Percentiles rank a stretch among this genome's conserved stretches.
Evolutionary conservation across 2,329 filamentous ascomycete genomes (phyloP).

Genomic region (Aspergillus fumigatiaffinis): DNA sequence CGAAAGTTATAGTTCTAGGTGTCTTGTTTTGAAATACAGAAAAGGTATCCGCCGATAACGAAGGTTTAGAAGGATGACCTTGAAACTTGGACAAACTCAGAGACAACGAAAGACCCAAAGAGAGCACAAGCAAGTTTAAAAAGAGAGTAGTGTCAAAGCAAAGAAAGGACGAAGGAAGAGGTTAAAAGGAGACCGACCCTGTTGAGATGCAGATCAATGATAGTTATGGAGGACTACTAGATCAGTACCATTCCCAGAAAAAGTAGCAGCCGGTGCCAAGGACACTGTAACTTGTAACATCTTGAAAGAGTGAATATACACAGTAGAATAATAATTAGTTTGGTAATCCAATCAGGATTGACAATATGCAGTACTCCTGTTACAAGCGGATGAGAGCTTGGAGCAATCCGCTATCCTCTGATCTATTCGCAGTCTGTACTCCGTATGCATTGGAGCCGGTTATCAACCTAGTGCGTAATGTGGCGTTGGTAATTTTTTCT

Average conservation of each 20-base stretch:
- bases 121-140: not conserved
- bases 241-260: not conserved
- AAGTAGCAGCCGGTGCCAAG: not conserved
- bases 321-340: not conserved
- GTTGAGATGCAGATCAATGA: not conserved
- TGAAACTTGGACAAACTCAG: not conserved
- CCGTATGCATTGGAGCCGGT: not conserved
- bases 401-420: not conserved
- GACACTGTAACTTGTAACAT: not conserved
- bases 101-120: not conserved
- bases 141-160: not conserved
- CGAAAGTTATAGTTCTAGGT: not conserved
- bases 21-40: slow-evolving; percentile 4
- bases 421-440: not conserved
- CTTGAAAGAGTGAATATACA: not conserved
- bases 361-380: not conserved
- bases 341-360: not conserved
- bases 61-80: not conserved
- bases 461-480: not conserved
- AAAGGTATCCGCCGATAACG: not conserved
- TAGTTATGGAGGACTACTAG: not conserved
- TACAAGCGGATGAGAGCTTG: not conserved
- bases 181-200: not conserved
- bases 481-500: not conserved
- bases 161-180: not conserved